Base-by-base conservation (phyloP, 805 yeast genomes). In the Kazachstania psychrophila region DNA sequence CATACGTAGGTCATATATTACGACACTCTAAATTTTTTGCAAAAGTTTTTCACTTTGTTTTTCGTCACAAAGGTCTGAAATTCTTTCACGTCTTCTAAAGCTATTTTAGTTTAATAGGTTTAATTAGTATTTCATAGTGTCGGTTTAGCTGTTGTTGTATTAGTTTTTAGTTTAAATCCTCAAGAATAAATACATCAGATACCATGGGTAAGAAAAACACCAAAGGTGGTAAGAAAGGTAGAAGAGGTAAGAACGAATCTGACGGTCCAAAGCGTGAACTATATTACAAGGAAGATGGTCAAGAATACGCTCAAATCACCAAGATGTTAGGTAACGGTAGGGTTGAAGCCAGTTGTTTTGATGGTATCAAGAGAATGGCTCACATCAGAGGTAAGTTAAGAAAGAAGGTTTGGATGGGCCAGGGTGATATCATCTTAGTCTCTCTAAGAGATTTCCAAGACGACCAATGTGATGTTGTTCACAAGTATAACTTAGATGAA, bases 371-470 rank as follows among this genome's bases (percentile, higher is more conserved):
- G 61, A 79, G 99, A 71, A 75, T 87, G 76, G 98, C 95, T 14
- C 98, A 89, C 61, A 92, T 92, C 58, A 85, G 99, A 74, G 99
- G 99, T 55, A 92, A 92, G 62, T 75, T 92, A 68, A 84, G 99
- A 75, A 92, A 92, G 80, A 92, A 89, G 76, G 98, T 92, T 43
- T 92, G 99, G 99, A 88, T 92, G 86, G 84, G 84, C 33, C 97
- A 87, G 64, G 98, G 98, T 69, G 99, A 92, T 62, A 92, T 92
- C 53, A 86, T 92, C 51, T 70, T 92, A 58, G 92, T 89, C 33
- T 88, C 96, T 6, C 75, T 92, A 54, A 87, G 99, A 73, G 99
- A 92, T 58, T 92, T 92, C 77, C 96, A 92, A 68, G 96, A 89
- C 57, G 95, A 85, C 45, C 94, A 84, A 64, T 92, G 96, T 71